Conservation (phyloP, 352 stramenopile genomes). For the Blastocystis sp. region DNA sequence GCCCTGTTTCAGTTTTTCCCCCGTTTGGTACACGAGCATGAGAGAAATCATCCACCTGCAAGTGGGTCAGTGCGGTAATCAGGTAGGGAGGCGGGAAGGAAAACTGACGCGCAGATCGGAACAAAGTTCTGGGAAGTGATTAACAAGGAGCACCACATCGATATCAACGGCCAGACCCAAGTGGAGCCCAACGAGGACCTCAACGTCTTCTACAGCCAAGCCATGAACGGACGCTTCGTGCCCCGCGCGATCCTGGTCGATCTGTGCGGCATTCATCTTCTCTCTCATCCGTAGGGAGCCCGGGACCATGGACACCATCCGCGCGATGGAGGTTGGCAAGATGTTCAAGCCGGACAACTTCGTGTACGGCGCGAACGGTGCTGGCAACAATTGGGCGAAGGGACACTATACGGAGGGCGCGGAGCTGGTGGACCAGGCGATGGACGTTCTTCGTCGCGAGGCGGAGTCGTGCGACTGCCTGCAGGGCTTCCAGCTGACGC, state of each 20-base stretch:
- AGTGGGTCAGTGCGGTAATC: conserved; percentile 95
- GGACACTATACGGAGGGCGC: conserved; percentile 98
- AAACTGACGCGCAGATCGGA: conserved; percentile 78
- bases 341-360: conserved; percentile 99
- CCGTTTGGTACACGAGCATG: conserved; percentile 74
- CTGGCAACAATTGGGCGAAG: conserved; percentile 99
- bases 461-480: conserved; percentile 95
- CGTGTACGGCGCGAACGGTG: conserved; percentile 94
- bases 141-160: conserved; percentile 83
- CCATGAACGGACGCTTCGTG: conserved; percentile 78
- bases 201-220: conserved; percentile 62
- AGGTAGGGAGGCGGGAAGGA: conserved; percentile 73
- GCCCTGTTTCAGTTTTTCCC: no score
- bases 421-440: conserved; percentile 94
- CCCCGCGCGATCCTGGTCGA: conserved; percentile 86
- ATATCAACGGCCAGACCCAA: conserved; percentile 83
- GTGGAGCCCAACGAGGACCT: conserved; percentile 74
- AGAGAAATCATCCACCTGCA: conserved; percentile 96
- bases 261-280: conserved; percentile 72
- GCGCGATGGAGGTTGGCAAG: conserved; percentile 88
- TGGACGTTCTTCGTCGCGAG: conserved; percentile 97
- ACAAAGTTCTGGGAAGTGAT: conserved; percentile 94
- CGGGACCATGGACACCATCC: conserved; percentile 97
- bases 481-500: conserved; percentile 97
- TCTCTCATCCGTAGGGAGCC: conserved; percentile 80